Conservation (phyloP, 768 basidiomycete species). For the Neoboletus subvelutipes region DNA sequence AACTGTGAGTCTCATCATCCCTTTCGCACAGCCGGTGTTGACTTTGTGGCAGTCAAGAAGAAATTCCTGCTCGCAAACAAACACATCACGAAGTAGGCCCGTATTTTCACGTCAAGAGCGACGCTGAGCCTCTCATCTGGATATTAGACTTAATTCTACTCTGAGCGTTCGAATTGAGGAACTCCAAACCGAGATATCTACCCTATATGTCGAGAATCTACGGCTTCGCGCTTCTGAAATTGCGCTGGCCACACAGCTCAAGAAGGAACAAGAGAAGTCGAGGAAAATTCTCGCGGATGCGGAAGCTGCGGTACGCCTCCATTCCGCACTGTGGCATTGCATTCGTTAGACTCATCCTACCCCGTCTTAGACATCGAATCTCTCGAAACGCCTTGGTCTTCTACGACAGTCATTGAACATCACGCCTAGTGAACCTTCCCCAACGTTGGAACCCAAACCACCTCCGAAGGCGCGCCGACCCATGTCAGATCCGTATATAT, state of each 20-base stretch:
- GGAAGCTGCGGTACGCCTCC: conserved; percentile 63
- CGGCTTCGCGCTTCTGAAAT: conserved; percentile 80
- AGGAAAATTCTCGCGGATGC: conserved; percentile 69
- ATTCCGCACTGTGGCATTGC: conserved; percentile 15
- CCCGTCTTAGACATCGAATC: conserved; percentile 46
- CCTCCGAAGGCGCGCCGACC: conserved; percentile 54
- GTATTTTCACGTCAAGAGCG: conserved; percentile 1
- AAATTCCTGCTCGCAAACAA: conserved; percentile 89
- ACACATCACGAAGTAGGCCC: conserved; percentile 80
- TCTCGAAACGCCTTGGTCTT: conserved; percentile 64
- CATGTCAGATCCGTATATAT: conserved; percentile 39
- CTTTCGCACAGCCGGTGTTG: conserved; percentile 1
- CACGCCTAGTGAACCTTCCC: conserved; percentile 34
- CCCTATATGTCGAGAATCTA: conserved; percentile 81
- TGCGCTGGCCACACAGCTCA: conserved; percentile 70
- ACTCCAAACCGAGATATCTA: conserved; percentile 77
- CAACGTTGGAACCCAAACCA: conserved; percentile 39
- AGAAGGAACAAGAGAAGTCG: conserved; percentile 78
- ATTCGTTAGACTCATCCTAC: conserved; percentile 8
- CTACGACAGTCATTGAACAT: conserved; percentile 65
- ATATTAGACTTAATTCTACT: conserved; percentile 74
- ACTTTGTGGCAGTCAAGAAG: conserved; percentile 73
- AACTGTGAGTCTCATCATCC: conserved; percentile 55
- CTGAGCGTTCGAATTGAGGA: conserved; percentile 83
- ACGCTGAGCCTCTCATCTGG: conserved; percentile 8